These are phyloP conservation scores for Rhodotorula sp. DNA, from an alignment of 1,284 basidiomycete species.

Conservation along the genomic window DNA sequence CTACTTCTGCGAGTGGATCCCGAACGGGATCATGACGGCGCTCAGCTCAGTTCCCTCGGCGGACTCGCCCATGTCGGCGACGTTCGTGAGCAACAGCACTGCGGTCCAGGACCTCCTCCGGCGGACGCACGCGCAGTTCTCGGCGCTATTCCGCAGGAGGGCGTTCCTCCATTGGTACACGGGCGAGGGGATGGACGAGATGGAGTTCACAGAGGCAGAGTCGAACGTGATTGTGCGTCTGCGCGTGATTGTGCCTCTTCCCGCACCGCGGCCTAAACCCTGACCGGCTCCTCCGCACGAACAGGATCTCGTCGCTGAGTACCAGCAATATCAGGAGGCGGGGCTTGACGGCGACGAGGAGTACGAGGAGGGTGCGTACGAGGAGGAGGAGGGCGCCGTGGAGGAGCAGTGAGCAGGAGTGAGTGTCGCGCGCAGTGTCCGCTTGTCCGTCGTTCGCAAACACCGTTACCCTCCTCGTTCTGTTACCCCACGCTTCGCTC, in stretches of 20 bases:
- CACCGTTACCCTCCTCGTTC: no score
- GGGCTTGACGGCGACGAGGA: constrained; percentile 24
- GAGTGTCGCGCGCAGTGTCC: no score
- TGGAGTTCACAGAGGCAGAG: constrained; percentile 83
- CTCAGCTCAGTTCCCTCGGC: constrained; percentile 70
- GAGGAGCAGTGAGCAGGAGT: constrained; percentile 13
- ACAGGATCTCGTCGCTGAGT: constrained; percentile 43
- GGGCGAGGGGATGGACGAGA: constrained; percentile 79
- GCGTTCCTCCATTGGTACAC: constrained; percentile 93
- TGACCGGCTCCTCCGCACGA: constrained; percentile 7
- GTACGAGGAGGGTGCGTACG: constrained; percentile 12
- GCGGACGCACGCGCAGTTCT: constrained; percentile 74
- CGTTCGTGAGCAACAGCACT: constrained; percentile 76
- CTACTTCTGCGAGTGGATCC: constrained; percentile 73
- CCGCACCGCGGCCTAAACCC: no score
- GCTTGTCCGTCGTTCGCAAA: background rate
- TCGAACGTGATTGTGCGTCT: constrained; percentile 15
- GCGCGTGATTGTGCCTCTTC: no score
- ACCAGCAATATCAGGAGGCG: constrained; percentile 41
- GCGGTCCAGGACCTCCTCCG: constrained; percentile 77
- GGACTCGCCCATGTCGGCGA: constrained; percentile 65
- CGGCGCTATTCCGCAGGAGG: constrained; percentile 74
- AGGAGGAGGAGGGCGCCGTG: constrained; percentile 2
- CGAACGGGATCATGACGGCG: constrained; percentile 55
- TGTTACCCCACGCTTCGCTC: no score